Percentiles rank a stretch among this genome's conserved stretches.
Evolutionary conservation across 108 stramenopile genomes (phyloP).

Genomic region (Bacterosira constricta): DNA sequence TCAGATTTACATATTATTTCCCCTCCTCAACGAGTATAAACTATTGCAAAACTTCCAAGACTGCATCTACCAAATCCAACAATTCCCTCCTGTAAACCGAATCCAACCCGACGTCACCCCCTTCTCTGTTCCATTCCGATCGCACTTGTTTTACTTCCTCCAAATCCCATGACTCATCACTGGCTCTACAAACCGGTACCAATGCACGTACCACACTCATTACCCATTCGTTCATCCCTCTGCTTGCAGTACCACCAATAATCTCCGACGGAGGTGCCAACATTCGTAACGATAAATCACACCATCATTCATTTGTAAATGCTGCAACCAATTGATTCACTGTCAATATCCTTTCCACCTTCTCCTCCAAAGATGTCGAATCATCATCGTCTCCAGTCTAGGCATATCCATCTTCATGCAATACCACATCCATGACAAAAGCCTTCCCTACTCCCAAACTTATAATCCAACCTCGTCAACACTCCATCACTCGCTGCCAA

Average conservation of each 20-base stretch:
- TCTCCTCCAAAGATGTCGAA: not conserved
- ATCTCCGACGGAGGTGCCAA: slow-evolving; percentile 26
- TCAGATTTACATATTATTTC: no score
- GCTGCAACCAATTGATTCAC: slow-evolving; percentile 40
- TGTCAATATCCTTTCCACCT: slow-evolving; percentile 6
- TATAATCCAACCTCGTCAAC: slow-evolving; percentile 40
- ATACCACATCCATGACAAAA: slow-evolving; percentile 57
- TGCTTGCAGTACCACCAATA: slow-evolving; percentile 8
- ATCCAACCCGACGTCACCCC: slow-evolving; percentile 46
- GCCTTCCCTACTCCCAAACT: slow-evolving; percentile 58
- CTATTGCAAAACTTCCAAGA: slow-evolving; percentile 20
- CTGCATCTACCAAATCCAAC: slow-evolving; percentile 37
- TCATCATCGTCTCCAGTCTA: not conserved
- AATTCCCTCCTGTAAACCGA: slow-evolving; percentile 38
- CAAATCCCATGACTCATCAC: slow-evolving; percentile 17
- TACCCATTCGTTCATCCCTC: slow-evolving; percentile 46
- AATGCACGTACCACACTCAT: slow-evolving; percentile 48
- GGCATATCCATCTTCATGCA: slow-evolving; percentile 40
- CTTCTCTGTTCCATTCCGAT: slow-evolving; percentile 41
- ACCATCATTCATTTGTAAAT: slow-evolving; percentile 54
- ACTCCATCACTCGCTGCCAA: not conserved
- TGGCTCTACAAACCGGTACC: slow-evolving; percentile 49
- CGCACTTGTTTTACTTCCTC: slow-evolving; percentile 28
- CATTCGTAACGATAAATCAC: slow-evolving; percentile 49
- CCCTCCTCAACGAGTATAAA: no score